A percentile compares a stretch with the other conserved stretches of the same genome.
Evolutionary conservation across 768 basidiomycete genomes (phyloP).

Genomic region (Lentinula sp.): DNA sequence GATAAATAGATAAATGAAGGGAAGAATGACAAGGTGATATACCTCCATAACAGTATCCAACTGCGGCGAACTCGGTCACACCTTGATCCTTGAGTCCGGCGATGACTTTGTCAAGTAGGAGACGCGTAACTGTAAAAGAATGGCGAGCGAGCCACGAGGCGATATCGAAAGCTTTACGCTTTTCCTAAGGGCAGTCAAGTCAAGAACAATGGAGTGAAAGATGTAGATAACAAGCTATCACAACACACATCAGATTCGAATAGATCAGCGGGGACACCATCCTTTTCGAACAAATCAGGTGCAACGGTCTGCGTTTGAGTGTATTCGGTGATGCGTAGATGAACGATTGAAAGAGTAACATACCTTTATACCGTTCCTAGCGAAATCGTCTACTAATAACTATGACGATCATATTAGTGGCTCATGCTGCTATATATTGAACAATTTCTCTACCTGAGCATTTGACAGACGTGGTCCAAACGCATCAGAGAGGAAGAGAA

Average conservation of each 20-base stretch:
- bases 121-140: constrained; percentile 30
- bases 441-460: constrained; percentile 9
- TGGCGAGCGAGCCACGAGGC: constrained; percentile 21
- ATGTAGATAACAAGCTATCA: not conserved
- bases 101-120: constrained; percentile 50
- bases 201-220: not conserved
- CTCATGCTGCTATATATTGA: no score
- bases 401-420: not conserved
- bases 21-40: constrained; percentile 8
- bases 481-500: constrained; percentile 33
- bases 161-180: constrained; percentile 1
- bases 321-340: not conserved
- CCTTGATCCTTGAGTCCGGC: constrained; percentile 52
- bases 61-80: constrained; percentile 49
- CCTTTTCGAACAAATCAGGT: constrained; percentile 8
- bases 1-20: no score
- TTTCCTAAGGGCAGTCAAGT: not conserved
- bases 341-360: not conserved
- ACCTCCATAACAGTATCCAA: constrained; percentile 70
- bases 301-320: constrained; percentile 5
- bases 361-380: constrained; percentile 9
- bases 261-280: constrained; percentile 7
- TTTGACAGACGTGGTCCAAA: constrained; percentile 31
- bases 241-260: not conserved
- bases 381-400: constrained; percentile 11